A percentile compares a stretch with the other conserved stretches of the same genome.
Evolutionary conservation across 495 filamentous ascomycete species (phyloP).

Genomic region (Bathelium albidoporum): DNA sequence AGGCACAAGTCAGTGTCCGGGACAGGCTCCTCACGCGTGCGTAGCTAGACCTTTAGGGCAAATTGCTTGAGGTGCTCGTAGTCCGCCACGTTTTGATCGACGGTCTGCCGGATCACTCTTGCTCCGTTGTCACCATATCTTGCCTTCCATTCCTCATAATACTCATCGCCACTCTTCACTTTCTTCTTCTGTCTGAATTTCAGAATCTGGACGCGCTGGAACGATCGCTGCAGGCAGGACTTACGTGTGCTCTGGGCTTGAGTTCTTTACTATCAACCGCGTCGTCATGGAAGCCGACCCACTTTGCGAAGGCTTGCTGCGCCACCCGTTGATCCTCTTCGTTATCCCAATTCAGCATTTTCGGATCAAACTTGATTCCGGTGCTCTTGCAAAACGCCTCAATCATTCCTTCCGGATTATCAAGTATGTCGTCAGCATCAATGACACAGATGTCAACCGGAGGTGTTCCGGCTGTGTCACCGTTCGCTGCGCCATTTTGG

Average conservation of each 20-base stretch:
- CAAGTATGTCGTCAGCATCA: slow-evolving; percentile 89
- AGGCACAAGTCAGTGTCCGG: too few species aligned
- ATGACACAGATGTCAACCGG: slow-evolving; percentile 67
- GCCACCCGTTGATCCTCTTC: slow-evolving; percentile 56
- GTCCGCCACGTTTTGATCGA: slow-evolving; percentile 69
- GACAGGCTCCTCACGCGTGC: too few species aligned
- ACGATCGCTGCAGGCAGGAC: slow-evolving; percentile 20
- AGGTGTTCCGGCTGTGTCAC: slow-evolving; percentile 13
- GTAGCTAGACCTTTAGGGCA: slow-evolving; percentile 48
- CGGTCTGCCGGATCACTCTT: slow-evolving; percentile 62
- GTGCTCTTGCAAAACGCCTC: slow-evolving; percentile 68
- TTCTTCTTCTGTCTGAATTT: slow-evolving; percentile 41
- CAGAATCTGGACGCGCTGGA: slow-evolving; percentile 9
- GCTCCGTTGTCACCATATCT: slow-evolving; percentile 74
- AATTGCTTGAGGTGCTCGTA: slow-evolving; percentile 91
- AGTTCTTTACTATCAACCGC: slow-evolving; percentile 69
- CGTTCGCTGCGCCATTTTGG: slow-evolving; percentile 20
- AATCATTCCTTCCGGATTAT: slow-evolving; percentile 63
- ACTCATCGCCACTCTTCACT: slow-evolving; percentile 54
- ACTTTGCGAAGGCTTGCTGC: slow-evolving; percentile 75
- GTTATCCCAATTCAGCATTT: slow-evolving; percentile 76
- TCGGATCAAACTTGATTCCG: slow-evolving; percentile 55
- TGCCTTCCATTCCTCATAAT: slow-evolving; percentile 67
- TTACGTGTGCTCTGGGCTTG: slow-evolving; percentile 61
- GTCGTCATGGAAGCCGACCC: slow-evolving; percentile 93